Evolutionary conservation across 148 eudicot species (phyloP).

Genomic region (Nepenthes gracilis): DNA sequence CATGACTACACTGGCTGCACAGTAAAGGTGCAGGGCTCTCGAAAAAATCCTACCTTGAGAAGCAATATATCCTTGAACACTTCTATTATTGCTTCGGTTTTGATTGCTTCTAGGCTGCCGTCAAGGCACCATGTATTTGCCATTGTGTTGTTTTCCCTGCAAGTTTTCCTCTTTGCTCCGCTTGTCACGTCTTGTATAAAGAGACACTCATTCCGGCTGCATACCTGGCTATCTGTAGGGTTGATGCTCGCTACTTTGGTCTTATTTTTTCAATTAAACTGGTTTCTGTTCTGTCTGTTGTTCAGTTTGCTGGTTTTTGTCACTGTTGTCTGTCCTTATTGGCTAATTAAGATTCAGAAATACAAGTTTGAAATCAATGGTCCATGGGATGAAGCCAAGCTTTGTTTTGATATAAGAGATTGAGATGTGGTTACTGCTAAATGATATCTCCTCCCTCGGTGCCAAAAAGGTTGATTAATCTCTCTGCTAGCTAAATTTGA

Average conservation of each 20-base stretch:
- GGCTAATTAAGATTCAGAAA: constrained; percentile 85
- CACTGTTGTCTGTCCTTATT: constrained; percentile 77
- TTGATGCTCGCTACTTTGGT: constrained; percentile 52
- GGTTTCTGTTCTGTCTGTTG: constrained; percentile 49
- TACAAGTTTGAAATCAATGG: constrained; percentile 96
- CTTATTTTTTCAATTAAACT: constrained; percentile 40
- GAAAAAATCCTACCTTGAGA: constrained; percentile 43
- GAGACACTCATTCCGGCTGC: constrained; percentile 62
- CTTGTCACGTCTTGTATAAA: constrained; percentile 63
- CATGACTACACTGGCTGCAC: constrained; percentile 89
- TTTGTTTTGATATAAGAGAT: constrained; percentile 72
- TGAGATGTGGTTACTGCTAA: constrained; percentile 13
- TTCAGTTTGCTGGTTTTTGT: constrained; percentile 53
- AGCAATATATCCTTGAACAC: constrained; percentile 78
- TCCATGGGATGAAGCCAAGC: constrained; percentile 97
- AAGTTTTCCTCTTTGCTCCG: constrained; percentile 89
- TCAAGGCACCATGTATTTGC: constrained; percentile 87
- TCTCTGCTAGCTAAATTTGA: too few relatives aligned
- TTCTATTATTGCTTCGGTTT: constrained; percentile 89
- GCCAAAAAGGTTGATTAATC: too few relatives aligned
- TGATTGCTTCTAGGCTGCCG: constrained; percentile 93
- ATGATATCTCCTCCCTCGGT: too few relatives aligned
- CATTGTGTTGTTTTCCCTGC: constrained; percentile 70
- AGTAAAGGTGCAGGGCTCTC: constrained; percentile 50
- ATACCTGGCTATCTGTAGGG: constrained; percentile 52